Conservation (phyloP, 73 alveolate genomes). For the Tetrahymena borealis region DNA sequence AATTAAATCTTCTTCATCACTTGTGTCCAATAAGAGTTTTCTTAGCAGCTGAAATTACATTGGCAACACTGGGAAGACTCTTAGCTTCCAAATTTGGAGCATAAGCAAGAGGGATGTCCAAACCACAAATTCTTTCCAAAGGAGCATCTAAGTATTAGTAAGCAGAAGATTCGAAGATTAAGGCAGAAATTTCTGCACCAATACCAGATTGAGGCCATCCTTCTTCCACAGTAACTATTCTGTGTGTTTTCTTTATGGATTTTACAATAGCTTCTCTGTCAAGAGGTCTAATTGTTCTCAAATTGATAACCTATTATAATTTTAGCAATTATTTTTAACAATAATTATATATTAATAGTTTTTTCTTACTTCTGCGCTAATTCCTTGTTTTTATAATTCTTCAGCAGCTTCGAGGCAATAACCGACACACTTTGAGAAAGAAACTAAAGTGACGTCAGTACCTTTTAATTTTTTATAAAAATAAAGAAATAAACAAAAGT, state of each 20-base stretch:
- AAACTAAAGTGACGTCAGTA: constrained; percentile 69
- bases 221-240: constrained; percentile 84
- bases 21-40: not conserved
- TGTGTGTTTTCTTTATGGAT: constrained; percentile 74
- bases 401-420: constrained; percentile 76
- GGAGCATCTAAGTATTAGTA: constrained; percentile 85
- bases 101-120: constrained; percentile 87
- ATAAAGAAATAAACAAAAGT: too few relatives aligned
- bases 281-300: constrained; percentile 73
- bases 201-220: constrained; percentile 89
- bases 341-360: too few relatives aligned
- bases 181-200: constrained; percentile 83
- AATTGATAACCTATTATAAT: constrained; percentile 63
- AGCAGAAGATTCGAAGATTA: constrained; percentile 74
- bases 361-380: constrained; percentile 55
- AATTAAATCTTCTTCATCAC: not conserved
- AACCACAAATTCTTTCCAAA: constrained; percentile 81
- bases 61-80: constrained; percentile 62
- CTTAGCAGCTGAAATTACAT: constrained; percentile 62
- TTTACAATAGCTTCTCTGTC: constrained; percentile 70
- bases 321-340: too few relatives aligned
- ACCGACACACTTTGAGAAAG: constrained; percentile 75
- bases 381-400: constrained; percentile 58
- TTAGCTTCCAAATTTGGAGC: constrained; percentile 62
- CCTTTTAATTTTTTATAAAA: too few relatives aligned